Conservation (phyloP, 345 rosid species). For the Dimocarpus longan region DNA sequence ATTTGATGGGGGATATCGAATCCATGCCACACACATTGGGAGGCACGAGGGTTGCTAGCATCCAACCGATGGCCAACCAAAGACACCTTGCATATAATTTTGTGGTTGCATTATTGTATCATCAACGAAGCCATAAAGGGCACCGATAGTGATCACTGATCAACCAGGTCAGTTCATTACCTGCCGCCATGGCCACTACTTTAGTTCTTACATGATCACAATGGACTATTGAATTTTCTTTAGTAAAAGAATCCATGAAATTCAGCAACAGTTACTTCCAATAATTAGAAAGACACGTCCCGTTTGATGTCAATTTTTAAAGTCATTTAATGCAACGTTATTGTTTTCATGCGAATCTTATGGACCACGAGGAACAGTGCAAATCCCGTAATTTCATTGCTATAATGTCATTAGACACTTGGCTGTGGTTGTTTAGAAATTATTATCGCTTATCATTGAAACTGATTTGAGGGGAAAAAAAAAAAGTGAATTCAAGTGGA, state of each 20-base stretch:
- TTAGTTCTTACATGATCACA: neutral
- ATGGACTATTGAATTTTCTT: neutral
- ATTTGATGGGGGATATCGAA: too few relatives aligned
- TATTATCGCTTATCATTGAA: neutral
- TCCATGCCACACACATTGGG: too few relatives aligned
- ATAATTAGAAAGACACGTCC: conserved; percentile 17
- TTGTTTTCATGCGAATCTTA: neutral
- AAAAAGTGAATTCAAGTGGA: too few relatives aligned
- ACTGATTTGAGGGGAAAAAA: too few relatives aligned
- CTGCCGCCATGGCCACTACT: neutral
- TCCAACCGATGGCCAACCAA: too few relatives aligned
- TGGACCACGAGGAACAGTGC: neutral
- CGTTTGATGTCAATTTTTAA: neutral
- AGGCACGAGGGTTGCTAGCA: too few relatives aligned
- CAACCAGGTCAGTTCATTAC: too few relatives aligned
- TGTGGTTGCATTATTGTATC: conserved; percentile 10
- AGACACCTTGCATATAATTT: neutral
- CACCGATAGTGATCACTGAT: too few relatives aligned
- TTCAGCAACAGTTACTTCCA: conserved; percentile 18
- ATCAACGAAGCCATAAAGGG: neutral
- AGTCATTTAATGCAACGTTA: neutral
- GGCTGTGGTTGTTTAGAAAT: neutral
- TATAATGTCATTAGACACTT: neutral
- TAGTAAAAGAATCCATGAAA: neutral
- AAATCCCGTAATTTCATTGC: neutral